These are phyloP conservation scores for Dalechampia spathulata DNA, from an alignment of 441 rosid species.

Conservation along the genomic window DNA sequence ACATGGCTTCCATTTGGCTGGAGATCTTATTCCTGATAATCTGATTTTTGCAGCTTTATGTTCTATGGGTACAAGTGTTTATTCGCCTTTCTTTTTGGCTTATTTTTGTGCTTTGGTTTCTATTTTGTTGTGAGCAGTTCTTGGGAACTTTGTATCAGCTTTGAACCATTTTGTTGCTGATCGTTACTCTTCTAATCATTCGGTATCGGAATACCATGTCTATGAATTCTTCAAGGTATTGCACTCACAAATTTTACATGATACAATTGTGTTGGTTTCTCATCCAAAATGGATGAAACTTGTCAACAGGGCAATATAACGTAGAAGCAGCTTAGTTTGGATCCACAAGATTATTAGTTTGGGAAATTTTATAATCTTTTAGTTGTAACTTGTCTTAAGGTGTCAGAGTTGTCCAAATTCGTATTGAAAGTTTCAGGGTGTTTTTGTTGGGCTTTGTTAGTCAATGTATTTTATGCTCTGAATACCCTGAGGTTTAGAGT, in stretches of 20 bases:
- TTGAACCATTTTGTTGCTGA: constrained; percentile 88
- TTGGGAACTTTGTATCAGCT: constrained; percentile 92
- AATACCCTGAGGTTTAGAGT: no score
- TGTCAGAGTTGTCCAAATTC: background rate
- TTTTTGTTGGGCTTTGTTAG: no score
- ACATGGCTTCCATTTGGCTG: no score
- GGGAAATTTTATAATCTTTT: background rate
- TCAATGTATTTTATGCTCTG: no score
- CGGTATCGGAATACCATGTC: constrained; percentile 88
- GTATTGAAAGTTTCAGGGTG: no score
- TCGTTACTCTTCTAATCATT: constrained; percentile 63
- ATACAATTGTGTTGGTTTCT: background rate
- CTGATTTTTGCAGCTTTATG: no score
- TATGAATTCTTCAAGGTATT: constrained; percentile 95
- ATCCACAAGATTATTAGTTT: background rate
- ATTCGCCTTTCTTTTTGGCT: background rate
- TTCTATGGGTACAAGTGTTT: no score
- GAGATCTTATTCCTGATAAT: no score
- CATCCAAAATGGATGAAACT: background rate
- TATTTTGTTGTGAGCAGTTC: constrained; percentile 46
- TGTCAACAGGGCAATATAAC: background rate
- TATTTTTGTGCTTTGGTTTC: no score
- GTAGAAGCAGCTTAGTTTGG: background rate
- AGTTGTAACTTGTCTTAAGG: background rate
- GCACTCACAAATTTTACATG: background rate